Evolutionary conservation across 306 rosid species (phyloP), one percentile per base, ranked within the genome.

Genomic region (Trifolium subterraneum): DNA sequence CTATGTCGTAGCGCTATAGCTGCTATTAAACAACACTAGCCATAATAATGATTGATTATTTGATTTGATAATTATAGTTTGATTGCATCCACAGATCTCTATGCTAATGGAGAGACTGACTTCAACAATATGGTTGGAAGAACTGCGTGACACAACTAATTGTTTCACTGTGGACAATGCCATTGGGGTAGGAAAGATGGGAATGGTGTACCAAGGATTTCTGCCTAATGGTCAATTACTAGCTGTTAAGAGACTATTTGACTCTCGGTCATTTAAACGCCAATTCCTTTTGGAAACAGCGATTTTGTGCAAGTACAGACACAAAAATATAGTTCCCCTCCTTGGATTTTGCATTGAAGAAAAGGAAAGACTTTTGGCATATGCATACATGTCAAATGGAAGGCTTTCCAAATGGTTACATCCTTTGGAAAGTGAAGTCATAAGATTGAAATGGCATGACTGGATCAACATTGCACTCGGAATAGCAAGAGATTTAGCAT

Each of bases 321-420:
- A 85, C 29, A 66, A 1, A 51, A 78, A 82, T n/a, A 56, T 81
- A 39, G 16, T 81, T 36, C 71, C 78, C 38, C 3, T 81, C 38
- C 65, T 76, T 52, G 84, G 73, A 5, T 84, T 80, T 56, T 84
- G 83, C 29, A n/a, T 25, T 5, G 52, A 80, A 55, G 19, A n/a
- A 12, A 33, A 41, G 4, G 87, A 72, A 65, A 65, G 7, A 22
- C 39, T 79, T 55, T 22, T 79, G 11, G 74, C 70, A 29, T 72
- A 79, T 33, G 12, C 60, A 45, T 62, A 55, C 62, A 77, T 48
- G 78, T 25, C 82, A 52, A 79, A 72, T 61, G 85, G 85, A 62
- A 77, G 71, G 19, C 82, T 84, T 73, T 64, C 78, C n/a, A 74
- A 77, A 44, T 80, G 82, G 83, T 73, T 84, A 13, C 55, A 76